Conservation (phyloP, 2,329 filamentous ascomycete species). For the Apiospora malaysiana region DNA sequence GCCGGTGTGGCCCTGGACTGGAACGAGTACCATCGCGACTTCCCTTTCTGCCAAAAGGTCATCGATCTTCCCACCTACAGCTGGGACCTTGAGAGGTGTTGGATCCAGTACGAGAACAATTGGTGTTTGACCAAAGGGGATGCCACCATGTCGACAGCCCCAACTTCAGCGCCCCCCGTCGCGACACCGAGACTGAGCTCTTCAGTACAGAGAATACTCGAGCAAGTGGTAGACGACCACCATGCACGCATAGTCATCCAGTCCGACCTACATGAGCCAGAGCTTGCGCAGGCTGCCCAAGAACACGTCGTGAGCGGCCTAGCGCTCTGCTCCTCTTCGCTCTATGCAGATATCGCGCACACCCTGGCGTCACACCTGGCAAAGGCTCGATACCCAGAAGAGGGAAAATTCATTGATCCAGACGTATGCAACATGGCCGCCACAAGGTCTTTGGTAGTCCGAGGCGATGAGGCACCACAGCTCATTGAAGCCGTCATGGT, state of each 20-base stretch:
- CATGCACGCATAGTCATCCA: too few relatives aligned
- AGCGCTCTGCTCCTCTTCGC: slow-evolving; percentile 43
- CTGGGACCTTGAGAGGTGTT: slow-evolving; percentile 67
- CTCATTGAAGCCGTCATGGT: slow-evolving; percentile 56
- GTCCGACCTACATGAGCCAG: slow-evolving; percentile 31
- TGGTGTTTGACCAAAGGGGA: slow-evolving; percentile 68
- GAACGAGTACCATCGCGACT: slow-evolving; percentile 62
- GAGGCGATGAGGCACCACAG: slow-evolving; percentile 43
- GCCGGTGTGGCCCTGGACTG: slow-evolving; percentile 53
- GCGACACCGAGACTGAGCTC: slow-evolving; percentile 61
- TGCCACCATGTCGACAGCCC: slow-evolving; percentile 34
- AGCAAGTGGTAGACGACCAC: too few relatives aligned
- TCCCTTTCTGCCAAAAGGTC: slow-evolving; percentile 58
- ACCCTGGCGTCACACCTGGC: slow-evolving; percentile 63
- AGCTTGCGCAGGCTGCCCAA: slow-evolving; percentile 56
- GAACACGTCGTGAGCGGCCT: slow-evolving; percentile 38
- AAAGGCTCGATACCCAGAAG: slow-evolving; percentile 53
- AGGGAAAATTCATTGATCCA: slow-evolving; percentile 46
- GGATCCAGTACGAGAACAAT: slow-evolving; percentile 54
- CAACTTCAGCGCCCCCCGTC: slow-evolving; percentile 30
- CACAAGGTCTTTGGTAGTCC: slow-evolving; percentile 56
- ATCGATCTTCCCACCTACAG: slow-evolving; percentile 64
- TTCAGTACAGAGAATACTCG: slow-evolving; percentile 47
- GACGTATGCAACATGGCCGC: slow-evolving; percentile 56
- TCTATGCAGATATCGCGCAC: slow-evolving; percentile 68